Evolutionary conservation across 352 stramenopile genomes (phyloP), one percentile per base, ranked within the genome.

Genomic region (Globisporangium canariense): DNA sequence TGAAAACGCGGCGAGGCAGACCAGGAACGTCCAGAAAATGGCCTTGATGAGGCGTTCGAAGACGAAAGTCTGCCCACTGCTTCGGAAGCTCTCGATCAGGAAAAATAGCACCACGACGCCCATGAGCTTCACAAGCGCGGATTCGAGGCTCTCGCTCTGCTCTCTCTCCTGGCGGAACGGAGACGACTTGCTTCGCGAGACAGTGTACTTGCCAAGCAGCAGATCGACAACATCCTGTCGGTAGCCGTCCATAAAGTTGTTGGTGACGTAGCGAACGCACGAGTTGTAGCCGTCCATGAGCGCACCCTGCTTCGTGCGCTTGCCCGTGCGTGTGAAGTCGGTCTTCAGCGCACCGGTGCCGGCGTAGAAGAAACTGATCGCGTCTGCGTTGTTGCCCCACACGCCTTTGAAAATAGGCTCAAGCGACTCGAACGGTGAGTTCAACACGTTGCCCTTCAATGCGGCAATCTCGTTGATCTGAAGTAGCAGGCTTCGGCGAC

Each of bases 331-430:
- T 20, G 96, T 99, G 60, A 98, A 98, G 69, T 98, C 96, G 18
- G 93, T 95, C 73, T 99, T 99, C 18, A 99, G 73, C 6, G 96
- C 96, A 7, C 84, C 86, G 1, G 96, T 98, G 49, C 96, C 95
- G 3, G 93, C 94, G 67, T 99, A 99, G 11, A 99, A 81, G 18
- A 92, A 64, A 62, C 77, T 91, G 64, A 99, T 98, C 4, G 89
- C 90, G 76, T 99, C 96, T 1, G 94, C 96, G 76, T 99, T 98
- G 71, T 98, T 96, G 32, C 91, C 93, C 95, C 97, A 99, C 28
- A 98, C 69, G 43, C 87, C 73, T 64, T 94, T 94, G 60, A 97
- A 96, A 34, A 71, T 79, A n/a, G 62, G 61, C 62, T 95, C 86
- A 20, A 97, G 81, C 11, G 77, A 66, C 32, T 74, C 61, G 40